Evolutionary conservation across 148 eudicot species (phyloP).

Genomic region (Amaranthus palmeri): DNA sequence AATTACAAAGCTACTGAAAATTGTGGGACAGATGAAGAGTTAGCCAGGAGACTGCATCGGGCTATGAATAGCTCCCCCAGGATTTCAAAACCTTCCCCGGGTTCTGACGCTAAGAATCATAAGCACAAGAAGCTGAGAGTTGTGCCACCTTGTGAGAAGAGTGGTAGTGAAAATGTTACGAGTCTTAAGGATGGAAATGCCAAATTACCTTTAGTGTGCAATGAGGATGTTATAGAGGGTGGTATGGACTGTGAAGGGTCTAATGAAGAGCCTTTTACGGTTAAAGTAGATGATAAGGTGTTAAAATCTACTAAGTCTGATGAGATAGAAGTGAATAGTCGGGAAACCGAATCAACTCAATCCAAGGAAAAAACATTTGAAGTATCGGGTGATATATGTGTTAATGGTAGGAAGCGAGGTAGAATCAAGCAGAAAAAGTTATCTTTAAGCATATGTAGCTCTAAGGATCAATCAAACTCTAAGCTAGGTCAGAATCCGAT

Average conservation of each 20-base stretch:
- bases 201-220: conserved; percentile 26
- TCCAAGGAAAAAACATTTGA: conserved; percentile 35
- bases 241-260: conserved; percentile 37
- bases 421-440: conserved; percentile 81
- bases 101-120: conserved; percentile 46
- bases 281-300: conserved; percentile 38
- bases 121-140: conserved; percentile 32
- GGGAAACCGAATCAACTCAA: conserved; percentile 41
- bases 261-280: conserved; percentile 29
- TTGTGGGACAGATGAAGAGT: conserved; percentile 63
- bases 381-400: conserved; percentile 36
- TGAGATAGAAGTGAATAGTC: conserved; percentile 32
- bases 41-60: conserved; percentile 70
- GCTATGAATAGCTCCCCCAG: conserved; percentile 80
- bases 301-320: conserved; percentile 35
- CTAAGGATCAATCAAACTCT: conserved; percentile 58
- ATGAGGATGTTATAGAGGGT: conserved; percentile 35
- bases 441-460: conserved; percentile 65
- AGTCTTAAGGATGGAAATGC: conserved; percentile 14
- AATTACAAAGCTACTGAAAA: conserved; percentile 39
- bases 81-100: conserved; percentile 43
- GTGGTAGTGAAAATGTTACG: conserved; percentile 29
- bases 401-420: conserved; percentile 62
- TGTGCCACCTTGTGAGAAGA: conserved; percentile 27
- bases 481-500: conserved; percentile 47